Evolutionary conservation across 108 stramenopile genomes (phyloP).

Genomic region (Phaeodactylum tricornutum): DNA sequence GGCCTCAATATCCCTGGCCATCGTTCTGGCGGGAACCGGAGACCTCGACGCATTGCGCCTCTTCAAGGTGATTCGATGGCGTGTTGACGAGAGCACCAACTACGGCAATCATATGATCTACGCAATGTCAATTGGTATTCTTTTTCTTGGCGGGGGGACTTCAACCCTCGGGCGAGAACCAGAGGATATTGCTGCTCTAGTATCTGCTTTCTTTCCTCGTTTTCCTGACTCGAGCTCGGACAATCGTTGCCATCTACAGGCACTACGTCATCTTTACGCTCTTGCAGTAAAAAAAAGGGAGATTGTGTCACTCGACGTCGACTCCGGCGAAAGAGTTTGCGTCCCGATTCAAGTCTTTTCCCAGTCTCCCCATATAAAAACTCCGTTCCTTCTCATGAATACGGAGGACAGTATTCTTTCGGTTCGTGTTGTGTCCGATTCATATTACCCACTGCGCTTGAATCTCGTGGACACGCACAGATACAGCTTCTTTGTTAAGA

Average conservation of each 20-base stretch:
- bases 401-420: no score
- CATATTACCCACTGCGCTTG: no score
- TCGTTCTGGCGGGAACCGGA: conserved; percentile 96
- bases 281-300: conserved; percentile 81
- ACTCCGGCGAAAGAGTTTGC: conserved; percentile 63
- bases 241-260: conserved; percentile 95
- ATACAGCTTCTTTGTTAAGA: no score
- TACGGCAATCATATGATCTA: conserved; percentile 94
- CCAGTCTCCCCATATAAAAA: no score
- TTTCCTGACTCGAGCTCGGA: conserved; percentile 76
- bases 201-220: conserved; percentile 89
- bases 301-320: conserved; percentile 84
- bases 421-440: no score
- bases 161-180: conserved; percentile 81
- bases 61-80: conserved; percentile 83
- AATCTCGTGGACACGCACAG: no score
- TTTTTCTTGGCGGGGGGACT: conserved; percentile 93
- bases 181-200: conserved; percentile 86
- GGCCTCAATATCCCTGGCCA: conserved; percentile 73
- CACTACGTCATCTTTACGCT: conserved; percentile 94
- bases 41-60: conserved; percentile 82
- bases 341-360: conserved; percentile 43
- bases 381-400: no score
- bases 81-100: conserved; percentile 63
- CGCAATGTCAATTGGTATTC: conserved; percentile 82